Conservation (phyloP, 768 basidiomycete genomes). For the Boletus subcaerulescens region DNA sequence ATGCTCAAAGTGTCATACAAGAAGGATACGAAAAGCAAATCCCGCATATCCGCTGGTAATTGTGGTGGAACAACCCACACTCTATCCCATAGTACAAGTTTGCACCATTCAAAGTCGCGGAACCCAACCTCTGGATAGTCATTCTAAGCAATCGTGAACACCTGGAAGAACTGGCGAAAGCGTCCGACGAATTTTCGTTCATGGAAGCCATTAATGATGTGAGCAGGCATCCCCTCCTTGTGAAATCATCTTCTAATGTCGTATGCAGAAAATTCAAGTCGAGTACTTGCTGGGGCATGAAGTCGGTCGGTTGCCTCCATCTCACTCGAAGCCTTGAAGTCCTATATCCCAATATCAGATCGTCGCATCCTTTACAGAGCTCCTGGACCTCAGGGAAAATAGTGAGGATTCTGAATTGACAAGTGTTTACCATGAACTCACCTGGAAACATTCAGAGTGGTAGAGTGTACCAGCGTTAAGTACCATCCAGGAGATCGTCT, state of each 20-base stretch:
- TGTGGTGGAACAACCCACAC: background rate
- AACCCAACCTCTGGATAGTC: background rate
- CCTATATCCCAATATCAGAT: background rate
- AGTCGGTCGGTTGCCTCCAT: background rate
- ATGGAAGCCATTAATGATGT: no score
- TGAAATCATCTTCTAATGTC: no score
- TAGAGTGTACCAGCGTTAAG: background rate
- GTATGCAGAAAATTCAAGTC: background rate
- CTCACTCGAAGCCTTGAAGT: background rate
- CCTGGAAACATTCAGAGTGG: background rate
- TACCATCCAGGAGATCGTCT: background rate
- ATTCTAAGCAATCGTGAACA: background rate
- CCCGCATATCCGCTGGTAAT: background rate
- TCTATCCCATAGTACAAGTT: background rate
- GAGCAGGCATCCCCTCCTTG: no score
- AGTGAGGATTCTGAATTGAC: background rate
- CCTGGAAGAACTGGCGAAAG: background rate
- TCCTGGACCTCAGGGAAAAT: background rate
- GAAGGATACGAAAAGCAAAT: background rate
- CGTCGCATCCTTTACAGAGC: background rate
- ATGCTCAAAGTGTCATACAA: background rate
- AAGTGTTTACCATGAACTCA: background rate
- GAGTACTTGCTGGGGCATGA: background rate
- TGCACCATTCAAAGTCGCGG: background rate
- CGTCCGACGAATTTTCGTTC: background rate